A percentile compares a stretch with the other conserved stretches of the same genome.
phyloP scores from a whole-genome alignment of 1,284 basidiomycete genomes.

The Marasmius oreades region DNA sequence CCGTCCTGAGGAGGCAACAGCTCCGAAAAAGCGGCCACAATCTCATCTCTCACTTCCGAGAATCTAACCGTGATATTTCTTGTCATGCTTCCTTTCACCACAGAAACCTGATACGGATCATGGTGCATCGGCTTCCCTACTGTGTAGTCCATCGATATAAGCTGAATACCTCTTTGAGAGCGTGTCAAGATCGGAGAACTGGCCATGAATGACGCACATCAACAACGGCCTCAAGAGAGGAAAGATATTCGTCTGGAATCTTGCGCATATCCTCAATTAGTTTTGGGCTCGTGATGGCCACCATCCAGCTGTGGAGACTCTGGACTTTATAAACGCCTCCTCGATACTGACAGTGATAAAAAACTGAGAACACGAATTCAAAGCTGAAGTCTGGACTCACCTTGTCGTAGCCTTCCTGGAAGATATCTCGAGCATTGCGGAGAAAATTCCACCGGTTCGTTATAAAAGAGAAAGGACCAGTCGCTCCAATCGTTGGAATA shows the following conservation, averaged over 20 bases:
- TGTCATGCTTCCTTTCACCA: slow-evolving; percentile 25
- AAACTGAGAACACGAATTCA: neutral
- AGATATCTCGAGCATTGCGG: slow-evolving; percentile 5
- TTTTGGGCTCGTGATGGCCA: slow-evolving; percentile 22
- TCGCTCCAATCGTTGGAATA: neutral
- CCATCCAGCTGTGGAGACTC: slow-evolving; percentile 22
- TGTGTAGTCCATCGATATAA: slow-evolving; percentile 22
- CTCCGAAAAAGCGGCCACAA: slow-evolving; percentile 27
- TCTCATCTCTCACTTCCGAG: slow-evolving; percentile 29
- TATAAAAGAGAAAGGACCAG: neutral
- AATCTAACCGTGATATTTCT: slow-evolving; percentile 25
- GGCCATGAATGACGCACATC: slow-evolving; percentile 19
- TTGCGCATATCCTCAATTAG: slow-evolving; percentile 30
- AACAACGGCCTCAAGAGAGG: slow-evolving; percentile 17
- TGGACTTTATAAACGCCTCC: slow-evolving; percentile 24
- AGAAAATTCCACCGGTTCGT: slow-evolving; percentile 16
- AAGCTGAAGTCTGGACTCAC: slow-evolving; percentile 7
- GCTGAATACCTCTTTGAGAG: slow-evolving; percentile 10
- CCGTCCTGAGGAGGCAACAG: slow-evolving; percentile 12
- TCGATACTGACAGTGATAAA: slow-evolving; percentile 15
- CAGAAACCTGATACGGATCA: slow-evolving; percentile 25
- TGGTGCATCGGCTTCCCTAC: slow-evolving; percentile 21
- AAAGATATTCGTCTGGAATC: slow-evolving; percentile 28
- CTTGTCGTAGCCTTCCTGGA: slow-evolving; percentile 19
- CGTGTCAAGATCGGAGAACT: neutral